Evolutionary conservation across 768 basidiomycete genomes (phyloP), one percentile per base, ranked within the genome.

Genomic region (Pulveroboletus ravenelii): DNA sequence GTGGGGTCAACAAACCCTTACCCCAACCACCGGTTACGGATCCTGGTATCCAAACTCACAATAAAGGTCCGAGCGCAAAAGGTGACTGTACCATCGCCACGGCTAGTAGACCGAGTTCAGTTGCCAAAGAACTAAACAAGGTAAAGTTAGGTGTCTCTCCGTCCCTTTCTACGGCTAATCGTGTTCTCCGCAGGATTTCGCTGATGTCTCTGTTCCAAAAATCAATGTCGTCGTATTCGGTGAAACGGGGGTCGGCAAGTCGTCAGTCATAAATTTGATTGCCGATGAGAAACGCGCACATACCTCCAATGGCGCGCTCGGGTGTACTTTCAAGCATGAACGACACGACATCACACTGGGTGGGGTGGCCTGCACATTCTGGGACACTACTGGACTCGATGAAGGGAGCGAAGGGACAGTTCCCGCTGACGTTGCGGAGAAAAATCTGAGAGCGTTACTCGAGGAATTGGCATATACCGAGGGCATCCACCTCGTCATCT

Each of bases 351-450:
- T 43, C 15, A 6, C 0, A 5, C 8, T 56, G 7, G 31, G 10
- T 3, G 41, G 14, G 14, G 17, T 29, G 18, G 5, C 6, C 3
- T 39, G 17, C 18, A 10, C 42, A 29, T 12, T 58, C 18, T 49
- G 51, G 48, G 53, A 56, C 4, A 56, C 55, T 13, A 15, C 45
- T 1, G 53, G 55, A 6, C 15, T 56, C 7, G 47, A 54, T 3
- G 53, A 54, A 38, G 51, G 53, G 23, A 34, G 30, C 9, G 29
- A 45, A 7, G 53, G 55, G 25, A 47, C 36, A 15, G 45, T 55
- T 10, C 55, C 47, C 1, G 61, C n/a, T 30, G 38, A n/a, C 7
- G 3, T 39, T 3, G 49, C 51, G 10, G 51, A 52, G 18, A 39
- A 2, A 1, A 34, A 52, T 6, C 10, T 52, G 8, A 52, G 13